Evolutionary conservation across 805 yeast genomes (phyloP).

Genomic region (Candida nemodendra): DNA sequence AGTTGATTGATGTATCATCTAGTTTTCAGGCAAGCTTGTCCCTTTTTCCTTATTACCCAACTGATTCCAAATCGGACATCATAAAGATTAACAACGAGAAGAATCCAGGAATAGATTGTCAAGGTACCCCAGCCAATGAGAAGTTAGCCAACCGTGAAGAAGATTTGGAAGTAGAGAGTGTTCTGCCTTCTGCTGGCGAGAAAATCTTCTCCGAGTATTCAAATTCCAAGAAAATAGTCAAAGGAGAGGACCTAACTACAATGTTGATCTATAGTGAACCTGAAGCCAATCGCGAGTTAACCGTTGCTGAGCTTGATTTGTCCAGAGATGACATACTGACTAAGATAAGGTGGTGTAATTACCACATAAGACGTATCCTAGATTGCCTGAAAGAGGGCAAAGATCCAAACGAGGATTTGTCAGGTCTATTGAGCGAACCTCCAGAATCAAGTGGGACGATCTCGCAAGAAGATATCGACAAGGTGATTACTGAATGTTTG

Average conservation of each 20-base stretch:
- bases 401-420: constrained; percentile 25
- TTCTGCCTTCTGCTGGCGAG: background rate
- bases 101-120: background rate
- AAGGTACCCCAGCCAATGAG: background rate
- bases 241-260: background rate
- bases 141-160: background rate
- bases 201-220: no score
- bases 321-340: constrained; percentile 11
- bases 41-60: constrained; percentile 13
- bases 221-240: background rate
- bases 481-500: constrained; percentile 19
- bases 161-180: background rate
- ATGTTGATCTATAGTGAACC: background rate
- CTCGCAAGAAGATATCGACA: constrained; percentile 20
- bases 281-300: background rate
- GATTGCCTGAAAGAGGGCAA: constrained; percentile 20
- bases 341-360: constrained; percentile 24
- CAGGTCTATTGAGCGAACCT: constrained; percentile 16
- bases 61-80: constrained; percentile 1
- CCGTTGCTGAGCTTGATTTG: constrained; percentile 2
- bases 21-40: constrained; percentile 16
- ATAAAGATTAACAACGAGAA: constrained; percentile 4
- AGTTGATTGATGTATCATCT: constrained; percentile 15
- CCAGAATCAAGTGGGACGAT: constrained; percentile 14
- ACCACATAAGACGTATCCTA: constrained; percentile 19